These are phyloP conservation scores for Spinellus fusiger DNA, from an alignment of 192 early-diverging fungal genomes.

Conservation along the genomic window DNA sequence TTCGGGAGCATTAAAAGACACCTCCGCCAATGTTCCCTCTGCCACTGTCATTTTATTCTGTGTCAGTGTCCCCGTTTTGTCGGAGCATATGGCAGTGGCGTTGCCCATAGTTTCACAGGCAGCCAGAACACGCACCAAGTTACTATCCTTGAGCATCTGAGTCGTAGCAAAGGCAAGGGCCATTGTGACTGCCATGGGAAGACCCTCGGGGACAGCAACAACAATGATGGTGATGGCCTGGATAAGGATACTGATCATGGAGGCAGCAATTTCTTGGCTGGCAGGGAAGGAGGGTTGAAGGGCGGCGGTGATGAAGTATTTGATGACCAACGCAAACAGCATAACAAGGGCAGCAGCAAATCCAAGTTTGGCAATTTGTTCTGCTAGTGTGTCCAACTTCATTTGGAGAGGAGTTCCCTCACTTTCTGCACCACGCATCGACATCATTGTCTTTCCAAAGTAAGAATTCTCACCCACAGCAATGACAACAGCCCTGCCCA, in stretches of 20 bases:
- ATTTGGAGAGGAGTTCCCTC: slow-evolving; percentile 89
- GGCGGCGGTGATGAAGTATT: slow-evolving; percentile 58
- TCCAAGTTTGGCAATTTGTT: slow-evolving; percentile 92
- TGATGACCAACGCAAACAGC: slow-evolving; percentile 65
- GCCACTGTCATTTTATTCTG: slow-evolving; percentile 81
- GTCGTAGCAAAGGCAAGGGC: slow-evolving; percentile 77
- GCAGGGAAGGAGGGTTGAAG: slow-evolving; percentile 57
- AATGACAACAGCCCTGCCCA: slow-evolving; percentile 77
- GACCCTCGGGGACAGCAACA: slow-evolving; percentile 81
- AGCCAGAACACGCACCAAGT: slow-evolving; percentile 73
- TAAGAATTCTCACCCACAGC: slow-evolving; percentile 81
- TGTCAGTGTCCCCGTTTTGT: slow-evolving; percentile 85
- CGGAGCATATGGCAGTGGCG: slow-evolving; percentile 76
- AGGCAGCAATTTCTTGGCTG: slow-evolving; percentile 44
- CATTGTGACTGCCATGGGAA: slow-evolving; percentile 82
- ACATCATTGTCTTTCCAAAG: slow-evolving; percentile 87
- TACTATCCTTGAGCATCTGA: slow-evolving; percentile 76
- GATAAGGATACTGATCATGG: slow-evolving; percentile 66
- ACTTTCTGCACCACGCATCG: slow-evolving; percentile 59
- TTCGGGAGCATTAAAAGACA: slow-evolving; percentile 33
- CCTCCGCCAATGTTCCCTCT: slow-evolving; percentile 47
- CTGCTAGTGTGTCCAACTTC: slow-evolving; percentile 83
- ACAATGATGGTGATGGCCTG: slow-evolving; percentile 79
- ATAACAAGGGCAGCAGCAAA: slow-evolving; percentile 75
- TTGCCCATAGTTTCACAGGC: slow-evolving; percentile 82